Base-by-base conservation (phyloP, 2,329 filamentous ascomycete species). In the Sporothrix curviconia region DNA sequence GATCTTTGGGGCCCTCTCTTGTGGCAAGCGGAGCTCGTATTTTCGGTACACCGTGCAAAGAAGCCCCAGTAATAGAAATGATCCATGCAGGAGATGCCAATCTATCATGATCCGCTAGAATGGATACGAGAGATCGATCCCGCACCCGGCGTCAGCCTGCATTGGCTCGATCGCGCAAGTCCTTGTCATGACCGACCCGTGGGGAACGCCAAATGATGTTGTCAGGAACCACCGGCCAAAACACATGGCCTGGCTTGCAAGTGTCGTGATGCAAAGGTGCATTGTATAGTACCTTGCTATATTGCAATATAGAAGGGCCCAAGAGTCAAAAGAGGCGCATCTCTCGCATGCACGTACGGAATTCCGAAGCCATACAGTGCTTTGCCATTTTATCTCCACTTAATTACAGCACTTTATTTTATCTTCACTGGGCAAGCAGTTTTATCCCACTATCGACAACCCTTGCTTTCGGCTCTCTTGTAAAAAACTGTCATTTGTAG, bases 291-390 rank as follows among this genome's bases (percentile, higher is more conserved):
- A 14, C 19, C n/a, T 22, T 9, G 36, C 25, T 12, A 37, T 39
- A 37, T 30, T 51, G 49, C 34, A 51, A 39, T 49, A 34, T 49
- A 37, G 17, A 14, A 11, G 28, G 28, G 28, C 17, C 30, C n/a
- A 28, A 22, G 25, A 39, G n/a, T n/a, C n/a, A 42, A 15, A 22
- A 14, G 30, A 15, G 46, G 52, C 57, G 40, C 28, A 30, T 22
- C 9, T 14, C 30, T 28, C 32, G 32, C 58, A 60, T 63, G 61
- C 60, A 61, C 44, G 61, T 63, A 59, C 61, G 61, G 61, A 63
- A 51, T 57, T 61, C 60, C 61, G 61, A 61, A 7, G 28, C 15
- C n/a, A n/a, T n/a, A n/a, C n/a, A n/a, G n/a, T n/a, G n/a, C n/a
- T n/a, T n/a, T n/a, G n/a, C n/a, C n/a, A n/a, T n/a, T n/a, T n/a